Conservation (phyloP, 116 monocot species). For the Dioscorea cayenensis region DNA sequence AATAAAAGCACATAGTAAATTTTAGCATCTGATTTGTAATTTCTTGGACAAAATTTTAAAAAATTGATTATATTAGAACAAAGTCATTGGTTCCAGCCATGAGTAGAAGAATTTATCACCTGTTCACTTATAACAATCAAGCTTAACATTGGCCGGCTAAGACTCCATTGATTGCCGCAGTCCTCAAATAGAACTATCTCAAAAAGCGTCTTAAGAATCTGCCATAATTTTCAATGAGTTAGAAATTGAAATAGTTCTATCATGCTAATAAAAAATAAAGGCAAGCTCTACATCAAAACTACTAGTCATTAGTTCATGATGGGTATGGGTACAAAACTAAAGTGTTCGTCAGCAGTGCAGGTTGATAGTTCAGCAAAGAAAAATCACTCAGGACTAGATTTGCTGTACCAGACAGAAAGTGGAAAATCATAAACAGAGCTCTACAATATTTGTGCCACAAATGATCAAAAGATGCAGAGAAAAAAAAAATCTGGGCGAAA, state of each 20-base stretch:
- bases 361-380: too few species aligned
- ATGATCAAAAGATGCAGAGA: too few species aligned
- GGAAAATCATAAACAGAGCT: too few species aligned
- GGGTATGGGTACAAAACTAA: too few species aligned
- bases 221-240: constrained; percentile 4
- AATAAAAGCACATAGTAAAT: too few species aligned
- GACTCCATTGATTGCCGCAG: constrained; percentile 90
- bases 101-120: constrained; percentile 27
- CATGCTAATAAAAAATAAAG: not conserved
- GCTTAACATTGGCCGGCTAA: constrained; percentile 96
- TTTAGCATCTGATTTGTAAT: too few species aligned
- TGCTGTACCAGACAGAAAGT: too few species aligned
- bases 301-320: not conserved
- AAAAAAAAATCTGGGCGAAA: too few species aligned
- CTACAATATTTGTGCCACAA: too few species aligned
- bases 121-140: constrained; percentile 89
- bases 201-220: constrained; percentile 88
- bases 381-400: too few species aligned
- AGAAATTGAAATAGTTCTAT: not conserved
- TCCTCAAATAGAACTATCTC: constrained; percentile 96
- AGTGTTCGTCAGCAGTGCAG: too few species aligned
- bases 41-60: too few species aligned
- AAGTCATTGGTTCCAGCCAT: not conserved
- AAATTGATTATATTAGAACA: not conserved
- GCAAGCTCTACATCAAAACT: not conserved